Percentiles rank a stretch among this genome's conserved stretches.
phyloP scores from a whole-genome alignment of 2,329 filamentous ascomycete genomes.

The Trichoderma sp. region DNA sequence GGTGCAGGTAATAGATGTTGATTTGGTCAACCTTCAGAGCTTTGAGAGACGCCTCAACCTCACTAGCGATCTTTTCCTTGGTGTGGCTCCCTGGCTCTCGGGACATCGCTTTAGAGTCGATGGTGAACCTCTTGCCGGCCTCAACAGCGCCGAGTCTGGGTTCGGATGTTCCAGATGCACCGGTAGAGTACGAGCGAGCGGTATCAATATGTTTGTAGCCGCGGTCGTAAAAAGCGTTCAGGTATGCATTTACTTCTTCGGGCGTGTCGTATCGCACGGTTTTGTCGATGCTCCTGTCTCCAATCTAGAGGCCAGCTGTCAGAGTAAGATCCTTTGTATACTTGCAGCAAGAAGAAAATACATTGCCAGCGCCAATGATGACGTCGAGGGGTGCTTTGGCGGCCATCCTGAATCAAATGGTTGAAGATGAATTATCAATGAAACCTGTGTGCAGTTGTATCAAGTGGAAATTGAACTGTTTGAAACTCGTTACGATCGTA shows the following conservation, averaged over 20 bases:
- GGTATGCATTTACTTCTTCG: slow-evolving; percentile 27
- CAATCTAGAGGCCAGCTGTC: slow-evolving; percentile 20
- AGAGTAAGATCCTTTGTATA: background rate
- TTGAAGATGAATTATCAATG: rapidly evolving
- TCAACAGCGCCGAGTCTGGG: slow-evolving; percentile 29
- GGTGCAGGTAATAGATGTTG: slow-evolving; percentile 9
- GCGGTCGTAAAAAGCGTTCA: slow-evolving; percentile 9
- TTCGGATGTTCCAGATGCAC: slow-evolving; percentile 31
- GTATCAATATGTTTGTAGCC: slow-evolving; percentile 16
- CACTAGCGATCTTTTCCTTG: slow-evolving; percentile 28
- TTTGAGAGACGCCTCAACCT: slow-evolving; percentile 34
- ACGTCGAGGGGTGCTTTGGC: background rate
- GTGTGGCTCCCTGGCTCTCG: slow-evolving; percentile 29
- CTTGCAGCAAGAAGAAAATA: background rate
- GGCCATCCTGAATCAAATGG: background rate
- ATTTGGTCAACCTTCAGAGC: slow-evolving; percentile 23
- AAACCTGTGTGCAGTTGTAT: background rate
- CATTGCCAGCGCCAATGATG: slow-evolving; percentile 13
- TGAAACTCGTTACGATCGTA: background rate
- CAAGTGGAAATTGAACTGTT: background rate
- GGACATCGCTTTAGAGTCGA: slow-evolving; percentile 38
- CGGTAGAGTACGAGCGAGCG: slow-evolving; percentile 4
- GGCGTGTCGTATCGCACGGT: slow-evolving; percentile 27
- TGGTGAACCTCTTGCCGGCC: slow-evolving; percentile 30
- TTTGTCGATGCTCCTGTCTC: slow-evolving; percentile 24